A percentile compares a stretch with the other conserved stretches of the same genome.
Evolutionary conservation across 345 rosid genomes (phyloP).

Genomic region (Adansonia digitata): DNA sequence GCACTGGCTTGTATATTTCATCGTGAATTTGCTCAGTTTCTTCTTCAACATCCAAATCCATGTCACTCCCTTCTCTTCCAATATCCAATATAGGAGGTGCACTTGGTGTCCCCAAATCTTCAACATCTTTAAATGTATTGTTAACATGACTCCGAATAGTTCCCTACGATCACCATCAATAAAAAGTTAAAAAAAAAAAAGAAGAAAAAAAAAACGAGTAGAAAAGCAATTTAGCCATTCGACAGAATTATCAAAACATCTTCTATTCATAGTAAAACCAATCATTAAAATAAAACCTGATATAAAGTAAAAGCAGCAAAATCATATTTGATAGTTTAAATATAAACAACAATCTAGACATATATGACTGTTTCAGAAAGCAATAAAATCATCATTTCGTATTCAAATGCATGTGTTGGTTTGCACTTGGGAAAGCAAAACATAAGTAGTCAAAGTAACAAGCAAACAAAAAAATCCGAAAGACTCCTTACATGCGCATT

Average conservation of each 20-base stretch:
- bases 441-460: background rate
- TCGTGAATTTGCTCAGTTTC: constrained; percentile 29
- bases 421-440: background rate
- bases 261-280: background rate
- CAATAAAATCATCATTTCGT: background rate
- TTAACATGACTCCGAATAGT: constrained; percentile 13
- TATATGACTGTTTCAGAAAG: background rate
- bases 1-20: constrained; percentile 26
- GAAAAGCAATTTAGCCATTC: background rate
- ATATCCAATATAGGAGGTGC: constrained; percentile 79
- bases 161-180: constrained; percentile 31
- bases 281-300: background rate
- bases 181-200: too few relatives aligned
- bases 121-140: constrained; percentile 27
- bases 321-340: background rate
- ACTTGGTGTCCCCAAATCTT: constrained; percentile 78
- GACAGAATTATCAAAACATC: background rate
- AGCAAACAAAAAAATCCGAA: background rate
- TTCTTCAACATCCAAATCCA: constrained; percentile 32
- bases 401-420: background rate
- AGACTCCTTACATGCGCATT: constrained; percentile 33
- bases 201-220: background rate
- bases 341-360: background rate
- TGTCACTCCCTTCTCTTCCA: constrained; percentile 37
- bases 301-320: background rate